Evolutionary conservation across 2,329 filamentous ascomycete genomes (phyloP), one percentile per base, ranked within the genome.

Genomic region (Aureobasidium sp.): DNA sequence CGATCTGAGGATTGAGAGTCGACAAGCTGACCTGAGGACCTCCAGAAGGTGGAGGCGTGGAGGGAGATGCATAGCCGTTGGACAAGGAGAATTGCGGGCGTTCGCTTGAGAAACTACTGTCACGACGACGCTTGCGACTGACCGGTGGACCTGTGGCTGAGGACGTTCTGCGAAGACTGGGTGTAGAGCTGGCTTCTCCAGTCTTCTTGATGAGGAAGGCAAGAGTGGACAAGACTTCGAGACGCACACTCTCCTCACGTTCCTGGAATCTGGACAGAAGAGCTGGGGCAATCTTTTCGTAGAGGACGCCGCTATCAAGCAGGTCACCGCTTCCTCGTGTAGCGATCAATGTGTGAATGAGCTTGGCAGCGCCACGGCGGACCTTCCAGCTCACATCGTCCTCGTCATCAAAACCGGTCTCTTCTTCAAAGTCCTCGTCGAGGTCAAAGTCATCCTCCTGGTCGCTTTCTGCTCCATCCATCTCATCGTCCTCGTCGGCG

Each of bases 321-420:
- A 96, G 82, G 76, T 95, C 92, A 53, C 93, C 88, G 1, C 93
- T 95, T 3, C 92, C 92, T 56, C 93, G 88, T 0, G 93, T 96
- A 2, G 92, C 91, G 68, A 99, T 93, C 54, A 98, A 84, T 0
- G 94, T 96, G 77, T 94, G 92, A 1, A 99, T 84, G 0, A 93
- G 88, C 79, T 98, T 99, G 25, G 95, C 93, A 25, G 96, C 94
- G 78, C 94, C 97, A 69, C 96, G 89, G 68, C 96, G 90, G 20
- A 98, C 93, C 78, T 99, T 99, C 96, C 96, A 99, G 83, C 95
- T 98, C 40, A 94, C 90, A 74, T 99, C 96, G 70, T 98, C 96
- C 64, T 98, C 94, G 69, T 98, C 96, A 72, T 90, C 90, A 68
- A 88, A 90, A 25, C 87, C 88, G 43, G 82, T 85, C 73, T 91